Base-by-base conservation (phyloP, 768 basidiomycete genomes). In the Neoboletus magnificus region DNA sequence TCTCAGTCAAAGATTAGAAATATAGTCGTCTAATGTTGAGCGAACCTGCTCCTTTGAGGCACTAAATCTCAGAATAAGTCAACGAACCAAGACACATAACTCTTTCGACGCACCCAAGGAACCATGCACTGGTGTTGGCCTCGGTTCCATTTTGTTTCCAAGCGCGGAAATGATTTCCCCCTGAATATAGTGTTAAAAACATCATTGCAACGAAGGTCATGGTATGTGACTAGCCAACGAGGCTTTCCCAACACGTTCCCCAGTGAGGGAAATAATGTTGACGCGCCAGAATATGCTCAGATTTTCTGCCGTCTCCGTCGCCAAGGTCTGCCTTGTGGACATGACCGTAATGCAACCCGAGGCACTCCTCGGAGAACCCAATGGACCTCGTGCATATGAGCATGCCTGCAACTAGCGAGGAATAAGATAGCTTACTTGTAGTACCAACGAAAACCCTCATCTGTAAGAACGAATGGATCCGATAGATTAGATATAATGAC, bases 161-260 rank as follows among this genome's bases (percentile, higher is more conserved):
- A 9, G 90, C 90, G 47, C 91, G 81, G 64, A 90, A 94, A 66
- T 94, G 93, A 54, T 93, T 86, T 2, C 91, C 92, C n/a, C 91
- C 91, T 79, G 64, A 25, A 48, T 29, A 22, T 30, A 42, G 49
- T 44, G 45, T 58, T 44, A 54, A 27, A n/a, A 33, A 58, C 30
- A 8, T 22, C n/a, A 29, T n/a, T 27, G 36, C 8, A 16, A 48
- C 32, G 13, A 36, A 32, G n/a, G 49, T 12, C 11, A 32, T 13
- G 1, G 23, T 22, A 30, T 57, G 29, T 9, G 48, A 45, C 69
- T 50, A 48, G 78, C 86, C 86, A 60, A 84, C 78, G 23, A 93
- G 70, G 62, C 84, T 90, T 76, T 94, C 91, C 88, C 92, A 91
- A 70, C 92, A 94, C 0, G 90, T 90, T 27, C 92, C 92, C 79